Conservation (phyloP, 2,329 filamentous ascomycete species). For the Talaromyces sp. region DNA sequence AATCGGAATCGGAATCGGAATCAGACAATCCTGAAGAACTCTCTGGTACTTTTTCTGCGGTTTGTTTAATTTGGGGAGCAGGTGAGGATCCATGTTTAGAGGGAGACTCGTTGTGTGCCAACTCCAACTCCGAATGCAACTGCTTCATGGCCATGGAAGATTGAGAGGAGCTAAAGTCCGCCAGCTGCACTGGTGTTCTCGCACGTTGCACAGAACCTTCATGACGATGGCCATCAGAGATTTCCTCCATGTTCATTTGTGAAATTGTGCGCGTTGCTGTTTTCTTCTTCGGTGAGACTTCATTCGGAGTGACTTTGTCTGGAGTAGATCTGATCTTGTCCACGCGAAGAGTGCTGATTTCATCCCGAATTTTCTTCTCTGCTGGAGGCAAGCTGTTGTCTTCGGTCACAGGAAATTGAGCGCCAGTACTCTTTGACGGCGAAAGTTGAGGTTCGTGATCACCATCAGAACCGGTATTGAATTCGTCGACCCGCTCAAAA, state of each 20-base stretch:
- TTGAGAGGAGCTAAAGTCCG: not conserved
- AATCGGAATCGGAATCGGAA: conserved; percentile 4
- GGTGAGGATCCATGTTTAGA: not conserved
- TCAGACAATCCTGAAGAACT: not conserved
- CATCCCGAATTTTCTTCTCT: conserved; percentile 1
- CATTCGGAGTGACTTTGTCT: not conserved
- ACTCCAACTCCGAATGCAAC: not conserved
- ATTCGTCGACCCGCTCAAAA: not conserved
- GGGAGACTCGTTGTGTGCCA: not conserved
- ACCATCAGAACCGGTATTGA: not conserved
- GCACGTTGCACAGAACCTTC: not conserved
- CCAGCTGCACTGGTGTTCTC: not conserved
- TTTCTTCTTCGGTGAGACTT: not conserved
- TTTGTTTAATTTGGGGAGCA: not conserved
- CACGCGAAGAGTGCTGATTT: not conserved
- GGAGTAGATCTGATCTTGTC: not conserved
- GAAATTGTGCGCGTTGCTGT: not conserved
- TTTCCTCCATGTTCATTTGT: not conserved
- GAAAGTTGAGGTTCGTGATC: not conserved
- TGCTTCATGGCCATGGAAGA: not conserved
- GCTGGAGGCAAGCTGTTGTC: not conserved
- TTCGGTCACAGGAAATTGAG: not conserved
- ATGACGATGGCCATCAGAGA: not conserved
- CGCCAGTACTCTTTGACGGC: not conserved
- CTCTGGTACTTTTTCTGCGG: not conserved